phyloP scores from a whole-genome alignment of 2,329 filamentous ascomycete genomes.

The Xylariales sp. region DNA sequence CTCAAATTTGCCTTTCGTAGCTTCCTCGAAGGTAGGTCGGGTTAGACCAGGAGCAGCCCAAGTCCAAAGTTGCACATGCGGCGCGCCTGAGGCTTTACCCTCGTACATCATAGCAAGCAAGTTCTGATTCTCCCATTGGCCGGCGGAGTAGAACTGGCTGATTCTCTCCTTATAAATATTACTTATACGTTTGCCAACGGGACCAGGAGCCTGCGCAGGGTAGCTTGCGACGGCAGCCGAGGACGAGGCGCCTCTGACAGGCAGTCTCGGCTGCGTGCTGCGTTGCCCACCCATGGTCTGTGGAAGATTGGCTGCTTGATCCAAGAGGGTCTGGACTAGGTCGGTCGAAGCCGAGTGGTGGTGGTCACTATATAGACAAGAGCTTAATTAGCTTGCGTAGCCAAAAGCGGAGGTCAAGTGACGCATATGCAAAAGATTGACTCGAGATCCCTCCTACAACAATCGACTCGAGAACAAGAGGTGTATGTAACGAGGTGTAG shows the following conservation, averaged over 20 bases:
- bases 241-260: constrained; percentile 37
- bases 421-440: not conserved
- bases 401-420: not conserved
- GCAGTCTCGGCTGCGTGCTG: constrained; percentile 34
- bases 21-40: constrained; percentile 83
- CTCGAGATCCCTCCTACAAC: not conserved
- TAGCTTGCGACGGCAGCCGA: constrained; percentile 32
- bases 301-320: not conserved
- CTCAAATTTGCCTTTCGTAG: constrained; percentile 67
- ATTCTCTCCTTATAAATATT: constrained; percentile 83
- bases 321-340: not conserved
- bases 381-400: not conserved
- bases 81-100: constrained; percentile 59
- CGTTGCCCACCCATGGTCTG: constrained; percentile 47
- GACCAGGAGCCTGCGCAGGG: constrained; percentile 45
- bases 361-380: not conserved
- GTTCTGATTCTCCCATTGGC: constrained; percentile 74
- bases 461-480: not conserved
- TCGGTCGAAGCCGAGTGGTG: not conserved
- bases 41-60: constrained; percentile 77
- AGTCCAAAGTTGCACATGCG: constrained; percentile 78
- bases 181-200: constrained; percentile 74
- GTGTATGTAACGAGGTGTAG: not conserved
- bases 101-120: constrained; percentile 72
- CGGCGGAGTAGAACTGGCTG: constrained; percentile 70